phyloP scores from a whole-genome alignment of 2,329 filamentous ascomycete species.

The Podosphaera leucotricha region DNA sequence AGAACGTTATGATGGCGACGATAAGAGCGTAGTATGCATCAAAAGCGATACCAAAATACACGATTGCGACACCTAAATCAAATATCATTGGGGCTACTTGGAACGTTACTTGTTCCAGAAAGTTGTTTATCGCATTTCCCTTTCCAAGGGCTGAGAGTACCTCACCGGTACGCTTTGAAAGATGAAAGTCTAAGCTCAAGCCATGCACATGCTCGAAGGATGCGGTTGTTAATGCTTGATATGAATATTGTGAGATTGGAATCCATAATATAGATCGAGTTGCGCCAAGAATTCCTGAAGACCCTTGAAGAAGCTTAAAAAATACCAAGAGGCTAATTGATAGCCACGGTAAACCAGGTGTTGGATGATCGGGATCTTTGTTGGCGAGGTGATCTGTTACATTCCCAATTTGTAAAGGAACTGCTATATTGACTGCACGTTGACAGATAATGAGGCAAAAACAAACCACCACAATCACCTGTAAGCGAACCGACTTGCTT shows the following conservation, averaged over 20 bases:
- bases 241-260: constrained; percentile 89
- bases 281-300: constrained; percentile 68
- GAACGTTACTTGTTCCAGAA: constrained; percentile 90
- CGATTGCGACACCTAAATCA: constrained; percentile 66
- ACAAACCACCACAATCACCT: constrained; percentile 60
- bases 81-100: constrained; percentile 87
- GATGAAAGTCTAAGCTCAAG: constrained; percentile 84
- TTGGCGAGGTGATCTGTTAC: constrained; percentile 53
- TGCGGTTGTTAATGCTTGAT: constrained; percentile 77
- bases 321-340: constrained; percentile 54
- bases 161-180: constrained; percentile 90
- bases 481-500: constrained; percentile 49
- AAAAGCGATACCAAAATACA: constrained; percentile 54
- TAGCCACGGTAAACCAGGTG: constrained; percentile 36
- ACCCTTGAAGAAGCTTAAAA: constrained; percentile 65
- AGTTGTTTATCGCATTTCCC: constrained; percentile 85
- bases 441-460: constrained; percentile 60
- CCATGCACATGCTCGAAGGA: constrained; percentile 95
- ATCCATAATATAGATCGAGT: constrained; percentile 76
- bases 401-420: constrained; percentile 56
- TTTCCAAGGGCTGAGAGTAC: constrained; percentile 91
- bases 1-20: constrained; percentile 75
- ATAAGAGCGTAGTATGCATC: constrained; percentile 81
- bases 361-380: constrained; percentile 22
- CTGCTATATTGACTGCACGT: constrained; percentile 63